Base-by-base conservation (phyloP, 2,329 filamentous ascomycete species). In the Pseudocercospora pini-densiflorae region DNA sequence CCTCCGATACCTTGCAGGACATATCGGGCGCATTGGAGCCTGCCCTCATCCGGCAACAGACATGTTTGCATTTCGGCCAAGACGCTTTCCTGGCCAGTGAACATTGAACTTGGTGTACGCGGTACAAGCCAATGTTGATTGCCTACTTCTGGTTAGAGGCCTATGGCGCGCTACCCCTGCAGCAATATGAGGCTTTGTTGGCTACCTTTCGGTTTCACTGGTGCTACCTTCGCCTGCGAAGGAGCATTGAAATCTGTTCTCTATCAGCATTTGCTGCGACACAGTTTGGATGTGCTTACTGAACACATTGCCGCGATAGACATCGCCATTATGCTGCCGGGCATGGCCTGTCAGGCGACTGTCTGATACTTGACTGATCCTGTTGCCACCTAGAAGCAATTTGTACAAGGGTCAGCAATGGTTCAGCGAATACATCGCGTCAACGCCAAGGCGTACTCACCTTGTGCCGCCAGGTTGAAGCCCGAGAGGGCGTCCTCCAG, bases 1-100 rank as follows among this genome's bases (percentile, higher is more conserved):
- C 59, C 59, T 10, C 59, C 59, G 14, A 61, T 61, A 27, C 59
- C 59, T 6, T 47, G 24, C 36, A 61, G n/a, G 14, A 61, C 59
- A 19, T 61, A 61, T 16, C 49, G 33, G 3, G 24, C 16, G 16
- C 24, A 10, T 5, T n/a, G 14, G 16, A 10, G 19, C 24, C 23
- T 16, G 7, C 3, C 31, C n/a, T 16, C 5, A 51, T 61, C 27
- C 14, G 36, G 19, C 10, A 51, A 16, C 3, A 61, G 23, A 27
- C 40, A 29, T 3, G 12, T 21, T 9, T 53, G 3, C 14, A 61
- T 14, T 5, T 61, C 59, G 16, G 19, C 59, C n/a, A 61, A 19
- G 43, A 61, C 31, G 7, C 24, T 29, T 21, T 31, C n/a, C 19
- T 61, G 59, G 19, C 59, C 59, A 16, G 29, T 24, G 23, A 61